Evolutionary conservation across 1,284 basidiomycete genomes (phyloP).

Genomic region (Leccinum pachyderme): DNA sequence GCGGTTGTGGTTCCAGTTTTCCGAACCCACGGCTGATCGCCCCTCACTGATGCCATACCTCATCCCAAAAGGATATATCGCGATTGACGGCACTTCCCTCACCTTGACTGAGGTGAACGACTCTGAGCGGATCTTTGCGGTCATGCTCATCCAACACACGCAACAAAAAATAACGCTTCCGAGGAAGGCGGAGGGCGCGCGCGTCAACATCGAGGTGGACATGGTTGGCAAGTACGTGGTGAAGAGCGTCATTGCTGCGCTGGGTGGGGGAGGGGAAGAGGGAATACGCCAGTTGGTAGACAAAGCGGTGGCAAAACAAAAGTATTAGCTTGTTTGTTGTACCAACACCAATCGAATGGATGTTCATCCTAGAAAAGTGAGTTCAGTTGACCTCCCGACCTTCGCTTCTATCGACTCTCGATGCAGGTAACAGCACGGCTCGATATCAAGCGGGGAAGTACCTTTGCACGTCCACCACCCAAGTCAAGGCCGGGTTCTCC

Average conservation of each 20-base stretch:
- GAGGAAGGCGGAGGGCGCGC: slow-evolving; percentile 72
- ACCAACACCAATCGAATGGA: slow-evolving; percentile 29
- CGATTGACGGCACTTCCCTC: slow-evolving; percentile 92
- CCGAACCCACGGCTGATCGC: slow-evolving; percentile 55
- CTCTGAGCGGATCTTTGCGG: slow-evolving; percentile 66
- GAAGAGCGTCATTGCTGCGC: slow-evolving; percentile 75
- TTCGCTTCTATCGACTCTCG: slow-evolving; percentile 12
- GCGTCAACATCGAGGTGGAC: slow-evolving; percentile 94
- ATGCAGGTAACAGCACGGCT: slow-evolving; percentile 44
- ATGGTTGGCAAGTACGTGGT: slow-evolving; percentile 89
- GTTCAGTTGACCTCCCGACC: slow-evolving; percentile 7
- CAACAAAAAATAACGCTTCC: slow-evolving; percentile 86
- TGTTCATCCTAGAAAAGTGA: slow-evolving; percentile 42
- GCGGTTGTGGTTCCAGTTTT: slow-evolving; percentile 77
- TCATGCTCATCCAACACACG: slow-evolving; percentile 97
- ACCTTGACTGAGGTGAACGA: slow-evolving; percentile 88
- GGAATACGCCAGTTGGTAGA: slow-evolving; percentile 64
- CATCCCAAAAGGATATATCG: slow-evolving; percentile 95
- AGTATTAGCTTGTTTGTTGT: slow-evolving; percentile 11
- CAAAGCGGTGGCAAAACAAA: slow-evolving; percentile 62
- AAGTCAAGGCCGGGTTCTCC: slow-evolving; percentile 50
- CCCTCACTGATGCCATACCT: slow-evolving; percentile 79
- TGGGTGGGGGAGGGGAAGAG: slow-evolving; percentile 59
- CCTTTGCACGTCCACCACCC: slow-evolving; percentile 30
- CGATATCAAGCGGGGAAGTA: slow-evolving; percentile 30